Evolutionary conservation across 2,329 filamentous ascomycete species (phyloP), one percentile per base, ranked within the genome.

Genomic region (Colletotrichum agaves): DNA sequence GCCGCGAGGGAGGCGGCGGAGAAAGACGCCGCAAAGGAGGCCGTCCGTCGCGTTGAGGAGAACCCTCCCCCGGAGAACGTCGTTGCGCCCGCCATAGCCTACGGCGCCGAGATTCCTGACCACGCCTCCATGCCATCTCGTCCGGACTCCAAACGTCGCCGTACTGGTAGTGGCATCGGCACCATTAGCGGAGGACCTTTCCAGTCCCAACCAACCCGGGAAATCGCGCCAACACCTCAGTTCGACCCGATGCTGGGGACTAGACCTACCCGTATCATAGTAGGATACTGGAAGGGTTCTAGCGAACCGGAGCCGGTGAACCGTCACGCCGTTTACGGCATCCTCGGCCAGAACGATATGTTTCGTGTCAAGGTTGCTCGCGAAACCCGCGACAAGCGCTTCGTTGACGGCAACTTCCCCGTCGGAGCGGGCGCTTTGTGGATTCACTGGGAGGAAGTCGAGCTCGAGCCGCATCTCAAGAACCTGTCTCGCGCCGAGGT

Each of bases 311-410:
- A 82, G 2, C 74, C 79, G 2, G 77, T 78, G 12, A 82, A 90
- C 72, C 86, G 87, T 59, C 88, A 90, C 71, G 88, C 88, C 0
- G 87, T 90, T 0, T 88, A 86, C 61, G 88, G 88, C 3, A 88
- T 90, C 11, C 76, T 90, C 0, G 87, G 87, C 1, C 83, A 84
- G 17, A 89, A 89, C 62, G 87, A 90, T 70, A 89, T 88, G 83
- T 90, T 91, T 73, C 80, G 88, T 0, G 87, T 90, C 61, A 90
- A 90, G 74, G 80, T 90, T 0, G 83, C 87, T 1, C 81, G 85
- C 5, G 83, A 88, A 72, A 90, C 88, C 0, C 84, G 87, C 3
- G 87, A 90, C 72, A 88, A 88, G 3, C 83, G 86, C 0, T 83
- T 82, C 33, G 78, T 88, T 1, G 80, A 86, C 35, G 87, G 86